A percentile compares a stretch with the other conserved stretches of the same genome.
These are phyloP conservation scores for Peltaster fructicola DNA, from an alignment of 2,329 filamentous ascomycete genomes.

Conservation along the genomic window DNA sequence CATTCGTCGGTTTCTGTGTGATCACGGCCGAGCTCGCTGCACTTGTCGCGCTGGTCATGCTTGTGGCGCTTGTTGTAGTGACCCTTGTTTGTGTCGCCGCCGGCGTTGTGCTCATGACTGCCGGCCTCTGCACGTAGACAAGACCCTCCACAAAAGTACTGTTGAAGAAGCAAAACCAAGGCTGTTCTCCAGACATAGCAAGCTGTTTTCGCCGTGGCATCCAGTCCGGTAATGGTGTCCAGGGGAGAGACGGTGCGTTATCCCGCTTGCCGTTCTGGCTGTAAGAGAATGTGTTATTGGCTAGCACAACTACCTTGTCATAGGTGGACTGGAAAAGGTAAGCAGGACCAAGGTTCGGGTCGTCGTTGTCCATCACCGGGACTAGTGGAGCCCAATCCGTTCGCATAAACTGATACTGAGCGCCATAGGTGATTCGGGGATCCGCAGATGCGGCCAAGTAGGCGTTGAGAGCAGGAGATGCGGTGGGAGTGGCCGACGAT, in stretches of 20 bases:
- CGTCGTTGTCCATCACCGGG: slow-evolving; percentile 40
- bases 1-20: slow-evolving; percentile 4
- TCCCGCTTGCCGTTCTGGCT: slow-evolving; percentile 11
- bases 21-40: slow-evolving; percentile 3
- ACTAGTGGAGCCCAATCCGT: slow-evolving; percentile 26
- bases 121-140: slow-evolving; percentile 39
- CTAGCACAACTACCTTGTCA: slow-evolving; percentile 45
- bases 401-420: slow-evolving; percentile 34
- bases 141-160: slow-evolving; percentile 48
- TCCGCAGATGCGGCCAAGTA: slow-evolving; percentile 13
- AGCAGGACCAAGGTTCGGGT: slow-evolving; percentile 39
- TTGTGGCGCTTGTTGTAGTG: slow-evolving; percentile 1
- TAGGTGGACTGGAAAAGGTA: slow-evolving; percentile 45
- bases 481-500: slow-evolving; percentile 10
- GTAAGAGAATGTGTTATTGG: slow-evolving; percentile 20
- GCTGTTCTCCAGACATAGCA: slow-evolving; percentile 36
- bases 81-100: not conserved
- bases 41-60: slow-evolving; percentile 4
- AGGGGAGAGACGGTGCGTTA: slow-evolving; percentile 4
- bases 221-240: slow-evolving; percentile 2
- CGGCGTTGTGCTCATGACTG: not conserved
- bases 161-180: slow-evolving; percentile 58
- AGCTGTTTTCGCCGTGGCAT: slow-evolving; percentile 22
- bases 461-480: too few relatives aligned
- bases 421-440: slow-evolving; percentile 36